Base-by-base conservation (phyloP, 176 grass and related monocot genomes). In the Juncus effusus region DNA sequence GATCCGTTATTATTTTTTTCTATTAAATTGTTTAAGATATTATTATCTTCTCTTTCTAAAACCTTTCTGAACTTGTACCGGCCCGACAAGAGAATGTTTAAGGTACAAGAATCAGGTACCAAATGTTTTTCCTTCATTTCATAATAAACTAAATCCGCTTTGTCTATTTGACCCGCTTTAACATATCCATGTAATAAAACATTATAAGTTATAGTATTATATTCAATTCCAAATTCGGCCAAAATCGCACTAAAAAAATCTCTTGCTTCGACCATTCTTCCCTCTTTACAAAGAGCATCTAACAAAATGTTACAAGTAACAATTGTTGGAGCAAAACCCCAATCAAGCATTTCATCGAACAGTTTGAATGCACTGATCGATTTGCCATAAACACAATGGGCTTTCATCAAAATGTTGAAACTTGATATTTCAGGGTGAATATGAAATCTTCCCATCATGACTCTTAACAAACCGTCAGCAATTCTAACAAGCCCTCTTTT, bases 331-430 rank as follows among this genome's bases (percentile, higher is more conserved):
- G 40, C 42, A 11, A 50, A 80, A 28, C 80, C 85, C 49, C 45
- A 74, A 3, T n/a, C 13, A 12, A 13, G 7, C 82, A 97, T 89
- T 82, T 61, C 38, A 7, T 89, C 85, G 61, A 84, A 89, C 88
- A 92, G 45, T 16, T 84, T 10, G 62, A 92, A 97, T 56, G 93
- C 93, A 39, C 78, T 42, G 11, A 53, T 60, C 3, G 72, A 79
- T 60, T 35, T 63, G 56, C 88, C 85, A 64, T 72, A 89, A 28
- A 80, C 51, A 41, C 80, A 89, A 51, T 84, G 56, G 2, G 75
- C 93, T 63, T 97, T 97, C 41, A 97, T 85, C 75, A 97, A 73
- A 51, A 97, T 97, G 77, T 92, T 92, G 72, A 74, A 97, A 78
- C 85, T 86, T 69, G 80, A 79, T 4, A 56, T 45, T 2, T 97